These are phyloP conservation scores for Sclerotinia subarctica DNA, from an alignment of 2,329 filamentous ascomycete genomes.

Conservation along the genomic window DNA sequence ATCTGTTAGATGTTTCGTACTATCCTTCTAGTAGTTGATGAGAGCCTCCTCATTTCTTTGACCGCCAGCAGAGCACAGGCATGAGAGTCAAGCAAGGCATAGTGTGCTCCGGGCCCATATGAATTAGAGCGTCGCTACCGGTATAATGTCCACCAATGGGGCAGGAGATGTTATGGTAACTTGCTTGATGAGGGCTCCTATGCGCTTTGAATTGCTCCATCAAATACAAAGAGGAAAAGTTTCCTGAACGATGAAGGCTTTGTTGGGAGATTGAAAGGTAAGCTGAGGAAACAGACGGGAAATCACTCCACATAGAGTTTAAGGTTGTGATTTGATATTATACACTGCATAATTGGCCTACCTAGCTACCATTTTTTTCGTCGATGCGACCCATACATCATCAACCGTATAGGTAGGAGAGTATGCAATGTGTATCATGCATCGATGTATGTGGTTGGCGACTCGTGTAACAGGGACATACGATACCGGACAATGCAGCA, in stretches of 20 bases:
- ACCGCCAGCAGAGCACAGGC: constrained; percentile 21
- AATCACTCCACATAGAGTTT: constrained; percentile 13
- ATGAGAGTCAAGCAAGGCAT: constrained; percentile 17
- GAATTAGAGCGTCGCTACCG: constrained; percentile 8
- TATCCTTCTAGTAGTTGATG: constrained; percentile 17
- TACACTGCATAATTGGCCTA: constrained; percentile 15
- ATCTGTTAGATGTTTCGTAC: constrained; percentile 15
- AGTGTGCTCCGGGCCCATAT: constrained; percentile 16
- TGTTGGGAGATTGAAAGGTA: constrained; percentile 1
- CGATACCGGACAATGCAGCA: not conserved
- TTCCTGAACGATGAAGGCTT: constrained; percentile 15
- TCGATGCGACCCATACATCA: constrained; percentile 15
- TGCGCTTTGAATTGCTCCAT: constrained; percentile 14
- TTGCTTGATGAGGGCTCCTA: constrained; percentile 8
- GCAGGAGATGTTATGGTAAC: constrained; percentile 6
- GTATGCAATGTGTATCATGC: constrained; percentile 9
- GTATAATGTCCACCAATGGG: constrained; percentile 16
- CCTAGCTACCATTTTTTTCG: not conserved
- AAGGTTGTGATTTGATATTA: constrained; percentile 10
- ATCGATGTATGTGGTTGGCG: not conserved
- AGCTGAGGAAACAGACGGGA: not conserved
- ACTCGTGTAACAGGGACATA: constrained; percentile 5
- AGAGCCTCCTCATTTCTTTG: constrained; percentile 20
- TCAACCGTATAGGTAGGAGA: not conserved
- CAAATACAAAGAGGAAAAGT: constrained; percentile 11